Evolutionary conservation across 2,329 filamentous ascomycete genomes (phyloP), one percentile per base, ranked within the genome.

Genomic region (Exophiala aquamarina): DNA sequence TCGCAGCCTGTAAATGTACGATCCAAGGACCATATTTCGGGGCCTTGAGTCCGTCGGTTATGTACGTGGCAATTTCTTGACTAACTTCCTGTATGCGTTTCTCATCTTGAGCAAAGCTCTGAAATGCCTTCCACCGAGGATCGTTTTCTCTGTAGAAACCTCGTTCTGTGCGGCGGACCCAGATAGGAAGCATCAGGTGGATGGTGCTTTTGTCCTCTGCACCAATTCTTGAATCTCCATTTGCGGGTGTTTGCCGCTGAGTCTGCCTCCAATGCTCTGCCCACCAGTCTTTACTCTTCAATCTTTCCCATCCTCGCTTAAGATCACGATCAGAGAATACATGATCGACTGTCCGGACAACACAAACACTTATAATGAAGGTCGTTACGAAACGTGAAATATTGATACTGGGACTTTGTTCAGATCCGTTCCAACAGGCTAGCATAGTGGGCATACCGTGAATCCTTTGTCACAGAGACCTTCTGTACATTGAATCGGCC

Each of bases 41-140:
- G 15, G 13, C 41, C n/a, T 20, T 14, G 6, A 44, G 26, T 11
- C 32, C 20, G 26, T 47, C 39, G 18, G 42, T 42, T 19, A 47
- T 19, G 26, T 47, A 23, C 20, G 46, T 14, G 14, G 33, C 29
- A 19, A 58, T 49, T 5, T 44, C 29, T 7, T 15, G 26, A 20
- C 50, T 50, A 11, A 59, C 21, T 4, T 50, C 47, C n/a, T 41
- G 29, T 14, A 52, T 14, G 14, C 44, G 39, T 34, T 56, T 56
- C 40, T 54, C 29, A 44, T 60, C 56, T 14, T 44, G 39, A 17
- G 52, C 40, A 14, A 59, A 33, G 17, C 40, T 44, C 36, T 52
- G 53, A 35, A 50, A 56, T 19, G 49, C 48, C 28, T 56, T 52
- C 52, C 44, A 58, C 17, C 55, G 55, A 13, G 50, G 55, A 43